These are phyloP conservation scores for Suhomyces chickasaworum DNA, from an alignment of 1,139 yeast genomes.

Conservation along the genomic window DNA sequence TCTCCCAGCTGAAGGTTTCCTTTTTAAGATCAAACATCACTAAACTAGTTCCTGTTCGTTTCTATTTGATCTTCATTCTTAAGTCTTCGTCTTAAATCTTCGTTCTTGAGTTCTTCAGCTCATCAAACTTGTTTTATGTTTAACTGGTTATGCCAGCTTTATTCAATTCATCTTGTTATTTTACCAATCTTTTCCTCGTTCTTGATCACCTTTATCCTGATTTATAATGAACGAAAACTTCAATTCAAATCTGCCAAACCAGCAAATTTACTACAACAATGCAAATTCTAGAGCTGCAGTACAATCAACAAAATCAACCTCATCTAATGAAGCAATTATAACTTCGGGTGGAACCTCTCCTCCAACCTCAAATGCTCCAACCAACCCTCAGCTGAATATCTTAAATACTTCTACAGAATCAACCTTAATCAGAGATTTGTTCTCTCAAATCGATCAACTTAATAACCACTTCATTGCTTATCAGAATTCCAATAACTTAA, in stretches of 20 bases:
- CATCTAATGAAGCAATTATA: slow-evolving; percentile 10
- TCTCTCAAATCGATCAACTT: slow-evolving; percentile 18
- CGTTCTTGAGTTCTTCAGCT: no score
- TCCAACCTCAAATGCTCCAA: slow-evolving; percentile 3
- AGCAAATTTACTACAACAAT: slow-evolving; percentile 16
- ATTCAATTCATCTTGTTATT: slow-evolving; percentile 4
- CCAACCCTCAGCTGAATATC: slow-evolving; percentile 2
- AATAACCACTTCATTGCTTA: slow-evolving; percentile 22
- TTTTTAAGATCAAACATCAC: no score
- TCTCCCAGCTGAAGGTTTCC: no score
- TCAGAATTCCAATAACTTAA: slow-evolving; percentile 26
- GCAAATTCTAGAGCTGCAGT: slow-evolving; percentile 4
- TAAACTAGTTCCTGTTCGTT: neutral
- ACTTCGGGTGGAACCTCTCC: no score
- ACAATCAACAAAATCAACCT: slow-evolving; percentile 4
- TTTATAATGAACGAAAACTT: slow-evolving; percentile 19
- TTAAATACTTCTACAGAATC: slow-evolving; percentile 5
- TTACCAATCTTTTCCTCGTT: slow-evolving; percentile 2
- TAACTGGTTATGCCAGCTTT: neutral
- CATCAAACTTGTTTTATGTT: no score
- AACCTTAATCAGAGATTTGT: slow-evolving; percentile 14
- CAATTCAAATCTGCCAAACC: slow-evolving; percentile 14
- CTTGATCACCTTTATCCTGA: slow-evolving; percentile 1
- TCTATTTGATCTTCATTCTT: neutral
- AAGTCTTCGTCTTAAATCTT: no score